Evolutionary conservation across 169 alveolate species (phyloP).

Genomic region (Plasmodium sp.): DNA sequence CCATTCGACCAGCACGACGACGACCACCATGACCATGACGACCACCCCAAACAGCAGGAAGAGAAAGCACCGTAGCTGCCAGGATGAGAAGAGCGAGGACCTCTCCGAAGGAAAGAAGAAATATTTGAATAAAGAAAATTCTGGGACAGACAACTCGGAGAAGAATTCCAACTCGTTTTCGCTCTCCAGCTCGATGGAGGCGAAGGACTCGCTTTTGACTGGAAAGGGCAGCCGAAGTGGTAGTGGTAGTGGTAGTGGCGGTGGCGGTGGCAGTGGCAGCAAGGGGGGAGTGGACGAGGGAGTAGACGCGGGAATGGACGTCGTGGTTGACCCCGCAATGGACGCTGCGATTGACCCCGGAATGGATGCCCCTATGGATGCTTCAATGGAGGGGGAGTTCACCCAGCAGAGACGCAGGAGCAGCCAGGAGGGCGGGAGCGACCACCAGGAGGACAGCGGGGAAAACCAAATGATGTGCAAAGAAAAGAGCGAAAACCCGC

Average conservation of each 20-base stretch:
- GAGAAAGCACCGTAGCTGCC: background rate
- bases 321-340: too few species aligned
- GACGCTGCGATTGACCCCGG: too few species aligned
- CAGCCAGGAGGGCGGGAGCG: background rate
- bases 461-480: background rate
- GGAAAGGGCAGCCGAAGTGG: background rate
- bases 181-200: background rate
- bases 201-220: background rate
- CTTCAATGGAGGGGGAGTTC: background rate
- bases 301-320: background rate
- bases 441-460: background rate
- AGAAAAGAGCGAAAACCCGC: background rate
- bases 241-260: background rate
- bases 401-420: background rate
- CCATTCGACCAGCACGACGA: background rate
- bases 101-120: background rate
- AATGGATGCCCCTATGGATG: too few species aligned
- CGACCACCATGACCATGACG: background rate
- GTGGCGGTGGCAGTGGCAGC: background rate
- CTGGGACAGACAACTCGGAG: background rate
- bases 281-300: background rate
- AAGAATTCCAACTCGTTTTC: slow-evolving; percentile 1
- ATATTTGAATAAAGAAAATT: background rate
- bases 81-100: background rate
- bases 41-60: background rate